Evolutionary conservation across 148 eudicot species (phyloP).

Genomic region (Dianthus caryophyllus): DNA sequence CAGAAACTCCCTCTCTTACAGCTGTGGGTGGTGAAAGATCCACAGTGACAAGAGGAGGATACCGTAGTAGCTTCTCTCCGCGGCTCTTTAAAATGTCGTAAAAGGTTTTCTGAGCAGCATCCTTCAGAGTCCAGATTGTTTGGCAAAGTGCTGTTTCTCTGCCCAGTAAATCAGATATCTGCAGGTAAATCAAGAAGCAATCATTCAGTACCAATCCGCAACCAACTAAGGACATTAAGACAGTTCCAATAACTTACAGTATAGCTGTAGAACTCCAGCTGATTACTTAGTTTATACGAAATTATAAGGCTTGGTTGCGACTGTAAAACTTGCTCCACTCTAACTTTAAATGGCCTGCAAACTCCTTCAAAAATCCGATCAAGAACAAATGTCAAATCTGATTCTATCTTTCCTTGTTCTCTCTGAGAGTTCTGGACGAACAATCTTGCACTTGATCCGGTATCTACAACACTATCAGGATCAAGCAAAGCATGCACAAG

Average conservation of each 20-base stretch:
- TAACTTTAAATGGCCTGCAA: conserved; percentile 95
- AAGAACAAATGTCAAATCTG: conserved; percentile 89
- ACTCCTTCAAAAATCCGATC: conserved; percentile 99
- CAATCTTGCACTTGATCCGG: conserved; percentile 71
- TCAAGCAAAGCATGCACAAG: conserved; percentile 90
- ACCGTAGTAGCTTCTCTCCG: conserved; percentile 91
- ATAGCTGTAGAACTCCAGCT: conserved; percentile 87
- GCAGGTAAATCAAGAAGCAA: conserved; percentile 18
- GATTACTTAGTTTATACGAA: conserved; percentile 84
- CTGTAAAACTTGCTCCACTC: conserved; percentile 98
- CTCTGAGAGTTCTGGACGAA: conserved; percentile 49
- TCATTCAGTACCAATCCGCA: background rate
- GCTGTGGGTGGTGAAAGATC: conserved; percentile 96
- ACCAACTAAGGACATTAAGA: conserved; percentile 1
- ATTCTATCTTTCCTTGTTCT: conserved; percentile 57
- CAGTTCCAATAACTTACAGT: conserved; percentile 52
- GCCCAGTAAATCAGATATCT: conserved; percentile 88
- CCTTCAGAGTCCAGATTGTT: conserved; percentile 87
- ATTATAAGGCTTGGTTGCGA: conserved; percentile 91
- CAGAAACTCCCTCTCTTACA: conserved; percentile 80
- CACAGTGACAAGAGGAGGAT: conserved; percentile 85
- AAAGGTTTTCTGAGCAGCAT: conserved; percentile 93
- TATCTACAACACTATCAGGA: conserved; percentile 76
- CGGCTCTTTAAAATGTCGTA: conserved; percentile 82
- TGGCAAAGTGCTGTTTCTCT: conserved; percentile 86